Evolutionary conservation across 2,329 filamentous ascomycete species (phyloP), one percentile per base, ranked within the genome.

Genomic region (Trichoderma pleuroti): DNA sequence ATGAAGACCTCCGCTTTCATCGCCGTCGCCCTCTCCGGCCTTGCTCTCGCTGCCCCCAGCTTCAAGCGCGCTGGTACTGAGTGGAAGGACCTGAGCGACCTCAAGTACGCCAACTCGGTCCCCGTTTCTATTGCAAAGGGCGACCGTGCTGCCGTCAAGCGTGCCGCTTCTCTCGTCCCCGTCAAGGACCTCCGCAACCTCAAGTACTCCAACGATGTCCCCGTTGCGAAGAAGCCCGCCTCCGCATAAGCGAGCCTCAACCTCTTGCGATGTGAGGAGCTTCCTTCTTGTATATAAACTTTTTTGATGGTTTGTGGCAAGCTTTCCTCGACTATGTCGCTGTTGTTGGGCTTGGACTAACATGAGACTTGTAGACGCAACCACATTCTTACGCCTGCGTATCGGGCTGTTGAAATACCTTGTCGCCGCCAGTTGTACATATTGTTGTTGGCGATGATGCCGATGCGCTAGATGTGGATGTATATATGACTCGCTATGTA

Each of bases 1-100:
- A 71, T 71, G 70, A 71, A 71, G 70, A 46, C 66, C 49, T 56
- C 70, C 36, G 46, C 70, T 12, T 57, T 71, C 64, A 52, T 68
- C 59, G 52, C 59, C 70, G 46, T 68, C 59, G 70, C 64, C 49
- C 57, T 71, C 59, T 68, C 70, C 26, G 59, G 70, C 64, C 56
- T 71, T n/a, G 70, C 70, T 34, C 57, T 71, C 21, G 70, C 70
- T 46, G 59, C 64, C 28, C 70, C 70, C 14, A 49, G 16, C 49
- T 18, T 24, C 64, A 60, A 67, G 63, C 70, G 57, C 32, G 24
- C 24, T 8, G 68, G 54, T 11, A 24, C 18, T 21, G 39, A 52
- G 32, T 24, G 30, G 60, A 66, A 70, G 62, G 69, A 70, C 42
- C 54, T 63, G 14, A 52, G 21, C 34, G n/a, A 42, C 26, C 64